phyloP scores from a whole-genome alignment of 2,329 filamentous ascomycete genomes.

The Magnaporthiopsis poae region DNA sequence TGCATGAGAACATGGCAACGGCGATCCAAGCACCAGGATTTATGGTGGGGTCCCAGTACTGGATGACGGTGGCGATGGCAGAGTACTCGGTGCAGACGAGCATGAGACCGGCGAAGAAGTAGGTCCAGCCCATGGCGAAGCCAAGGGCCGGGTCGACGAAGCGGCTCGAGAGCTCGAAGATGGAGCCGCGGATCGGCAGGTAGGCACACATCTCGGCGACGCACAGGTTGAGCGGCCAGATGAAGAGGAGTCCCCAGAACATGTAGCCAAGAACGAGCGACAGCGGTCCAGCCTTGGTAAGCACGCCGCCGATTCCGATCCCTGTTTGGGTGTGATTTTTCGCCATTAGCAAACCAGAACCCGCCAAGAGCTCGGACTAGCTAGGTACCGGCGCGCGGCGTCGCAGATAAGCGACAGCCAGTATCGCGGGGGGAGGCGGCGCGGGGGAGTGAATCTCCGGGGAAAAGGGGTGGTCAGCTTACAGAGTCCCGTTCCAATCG shows the following conservation, averaged over 20 bases:
- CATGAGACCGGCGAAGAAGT: slow-evolving; percentile 37
- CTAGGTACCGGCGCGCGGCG: neutral
- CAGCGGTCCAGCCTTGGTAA: slow-evolving; percentile 32
- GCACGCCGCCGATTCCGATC: slow-evolving; percentile 34
- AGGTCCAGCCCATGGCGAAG: slow-evolving; percentile 45
- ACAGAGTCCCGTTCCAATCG: slow-evolving; percentile 36
- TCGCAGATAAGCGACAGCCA: neutral
- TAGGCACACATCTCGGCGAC: slow-evolving; percentile 51
- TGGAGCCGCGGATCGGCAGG: slow-evolving; percentile 42
- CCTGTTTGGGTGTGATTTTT: slow-evolving; percentile 1
- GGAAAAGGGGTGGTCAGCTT: slow-evolving; percentile 7
- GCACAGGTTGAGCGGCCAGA: slow-evolving; percentile 33
- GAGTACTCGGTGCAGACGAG: slow-evolving; percentile 35
- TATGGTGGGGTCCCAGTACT: slow-evolving; percentile 32
- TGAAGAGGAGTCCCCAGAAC: slow-evolving; percentile 33
- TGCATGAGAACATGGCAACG: slow-evolving; percentile 24
- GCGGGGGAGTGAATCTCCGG: neutral
- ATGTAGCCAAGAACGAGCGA: slow-evolving; percentile 35
- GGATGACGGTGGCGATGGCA: slow-evolving; percentile 34
- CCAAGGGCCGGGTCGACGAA: slow-evolving; percentile 49
- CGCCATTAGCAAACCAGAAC: neutral
- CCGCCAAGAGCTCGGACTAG: neutral
- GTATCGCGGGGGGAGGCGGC: neutral
- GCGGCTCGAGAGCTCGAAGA: slow-evolving; percentile 44
- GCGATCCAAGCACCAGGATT: slow-evolving; percentile 41